A percentile compares a stretch with the other conserved stretches of the same genome.
Conservation (phyloP, 306 rosid species). For the Malus orientalis region DNA sequence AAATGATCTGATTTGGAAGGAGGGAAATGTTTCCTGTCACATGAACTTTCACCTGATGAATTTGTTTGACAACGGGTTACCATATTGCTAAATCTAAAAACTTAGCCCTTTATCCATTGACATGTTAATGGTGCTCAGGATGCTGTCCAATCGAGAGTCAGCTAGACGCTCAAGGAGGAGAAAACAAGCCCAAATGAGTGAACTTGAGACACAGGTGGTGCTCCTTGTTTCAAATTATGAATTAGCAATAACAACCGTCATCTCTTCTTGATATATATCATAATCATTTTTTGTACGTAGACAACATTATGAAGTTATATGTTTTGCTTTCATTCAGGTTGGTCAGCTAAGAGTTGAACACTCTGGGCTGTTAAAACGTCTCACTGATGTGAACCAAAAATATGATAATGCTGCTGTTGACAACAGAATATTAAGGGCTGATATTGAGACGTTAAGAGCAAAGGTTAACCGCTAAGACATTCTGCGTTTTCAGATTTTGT, state of each 20-base stretch:
- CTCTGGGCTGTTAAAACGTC: conserved; percentile 41
- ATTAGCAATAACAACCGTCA: neutral
- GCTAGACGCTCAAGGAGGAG: conserved; percentile 63
- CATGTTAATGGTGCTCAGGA: conserved; percentile 38
- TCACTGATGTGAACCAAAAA: conserved; percentile 43
- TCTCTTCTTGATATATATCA: neutral
- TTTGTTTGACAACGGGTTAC: conserved; percentile 21
- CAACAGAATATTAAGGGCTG: conserved; percentile 53
- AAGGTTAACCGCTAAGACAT: conserved; percentile 27
- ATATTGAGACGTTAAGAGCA: conserved; percentile 54
- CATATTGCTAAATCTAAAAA: conserved; percentile 8
- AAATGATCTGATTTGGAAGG: conserved; percentile 4
- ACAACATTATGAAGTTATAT: neutral
- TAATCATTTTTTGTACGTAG: neutral
- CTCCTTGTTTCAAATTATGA: neutral
- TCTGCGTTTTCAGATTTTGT: neutral
- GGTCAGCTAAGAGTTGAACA: conserved; percentile 44
- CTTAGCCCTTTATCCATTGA: conserved; percentile 16
- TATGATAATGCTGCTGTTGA: conserved; percentile 46
- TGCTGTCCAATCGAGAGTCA: conserved; percentile 58
- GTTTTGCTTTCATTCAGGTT: conserved; percentile 22
- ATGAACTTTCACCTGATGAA: neutral
- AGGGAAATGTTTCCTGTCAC: neutral
- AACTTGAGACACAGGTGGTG: conserved; percentile 52
- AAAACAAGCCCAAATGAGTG: conserved; percentile 57